Conservation (phyloP, 257 asterid species). For the Ehretia macrophylla region DNA sequence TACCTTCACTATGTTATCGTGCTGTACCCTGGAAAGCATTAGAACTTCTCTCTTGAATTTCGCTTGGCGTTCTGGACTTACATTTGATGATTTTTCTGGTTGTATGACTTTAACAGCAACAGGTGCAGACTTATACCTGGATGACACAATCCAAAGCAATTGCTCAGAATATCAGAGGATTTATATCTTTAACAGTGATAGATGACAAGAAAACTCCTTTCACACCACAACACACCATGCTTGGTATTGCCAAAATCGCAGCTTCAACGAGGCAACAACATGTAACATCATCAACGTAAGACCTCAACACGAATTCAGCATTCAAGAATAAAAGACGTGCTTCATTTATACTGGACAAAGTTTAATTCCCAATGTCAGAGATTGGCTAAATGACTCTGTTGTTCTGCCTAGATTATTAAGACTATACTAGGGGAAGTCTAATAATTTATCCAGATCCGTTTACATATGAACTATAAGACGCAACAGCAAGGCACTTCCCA, state of each 20-base stretch:
- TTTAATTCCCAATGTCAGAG: no score
- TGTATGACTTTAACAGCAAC: slow-evolving; percentile 58
- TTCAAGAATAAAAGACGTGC: no score
- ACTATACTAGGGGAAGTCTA: no score
- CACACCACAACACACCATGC: neutral
- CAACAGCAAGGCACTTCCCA: no score
- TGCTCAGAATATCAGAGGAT: neutral
- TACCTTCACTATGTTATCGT: slow-evolving; percentile 62
- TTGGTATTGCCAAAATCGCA: no score
- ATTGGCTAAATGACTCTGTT: no score
- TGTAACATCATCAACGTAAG: no score
- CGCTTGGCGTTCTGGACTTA: slow-evolving; percentile 34
- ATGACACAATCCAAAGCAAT: slow-evolving; percentile 11
- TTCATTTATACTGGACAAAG: no score
- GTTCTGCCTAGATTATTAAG: no score
- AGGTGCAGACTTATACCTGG: slow-evolving; percentile 42
- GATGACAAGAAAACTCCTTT: neutral
- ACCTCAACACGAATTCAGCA: no score
- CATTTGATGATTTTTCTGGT: slow-evolving; percentile 33
- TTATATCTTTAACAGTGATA: neutral
- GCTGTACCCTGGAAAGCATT: slow-evolving; percentile 49
- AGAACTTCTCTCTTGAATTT: slow-evolving; percentile 52
- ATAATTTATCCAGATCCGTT: no score
- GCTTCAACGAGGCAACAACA: neutral
- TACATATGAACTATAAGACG: no score